Conservation (phyloP, 169 alveolate genomes). For the Besnoitia besnoiti region DNA sequence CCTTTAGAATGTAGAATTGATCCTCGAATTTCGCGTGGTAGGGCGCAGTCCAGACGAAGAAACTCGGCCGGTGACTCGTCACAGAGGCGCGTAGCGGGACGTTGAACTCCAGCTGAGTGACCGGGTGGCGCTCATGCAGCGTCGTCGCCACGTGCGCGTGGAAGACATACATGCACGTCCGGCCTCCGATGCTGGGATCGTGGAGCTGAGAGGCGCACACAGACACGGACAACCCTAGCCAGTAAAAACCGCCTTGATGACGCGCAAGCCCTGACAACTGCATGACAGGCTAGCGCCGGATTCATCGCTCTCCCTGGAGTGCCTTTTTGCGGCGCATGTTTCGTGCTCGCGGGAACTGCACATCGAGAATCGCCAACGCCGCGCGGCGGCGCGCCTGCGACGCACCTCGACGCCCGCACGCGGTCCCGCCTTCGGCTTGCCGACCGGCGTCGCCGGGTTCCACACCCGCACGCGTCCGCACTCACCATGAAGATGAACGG, state of each 20-base stretch:
- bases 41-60: slow-evolving; percentile 32
- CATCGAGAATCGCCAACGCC: too few species aligned
- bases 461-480: not conserved
- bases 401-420: not conserved
- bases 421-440: not conserved
- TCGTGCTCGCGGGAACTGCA: too few species aligned
- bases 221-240: not conserved
- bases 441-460: not conserved
- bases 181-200: not conserved
- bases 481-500: slow-evolving; percentile 27
- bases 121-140: not conserved
- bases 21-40: not conserved
- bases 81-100: not conserved
- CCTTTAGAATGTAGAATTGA: not conserved
- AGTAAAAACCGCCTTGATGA: not conserved
- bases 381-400: too few species aligned
- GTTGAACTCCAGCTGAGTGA: not conserved
- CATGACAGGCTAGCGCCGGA: too few species aligned
- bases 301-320: too few species aligned
- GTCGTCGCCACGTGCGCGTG: slow-evolving; percentile 11
- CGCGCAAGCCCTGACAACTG: not conserved
- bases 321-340: too few species aligned
- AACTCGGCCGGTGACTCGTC: not conserved
- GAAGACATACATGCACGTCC: slow-evolving; percentile 11
- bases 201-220: slow-evolving; percentile 13